Evolutionary conservation across 805 yeast species (phyloP), one percentile per base, ranked within the genome.

Genomic region (Barnettozyma populi): DNA sequence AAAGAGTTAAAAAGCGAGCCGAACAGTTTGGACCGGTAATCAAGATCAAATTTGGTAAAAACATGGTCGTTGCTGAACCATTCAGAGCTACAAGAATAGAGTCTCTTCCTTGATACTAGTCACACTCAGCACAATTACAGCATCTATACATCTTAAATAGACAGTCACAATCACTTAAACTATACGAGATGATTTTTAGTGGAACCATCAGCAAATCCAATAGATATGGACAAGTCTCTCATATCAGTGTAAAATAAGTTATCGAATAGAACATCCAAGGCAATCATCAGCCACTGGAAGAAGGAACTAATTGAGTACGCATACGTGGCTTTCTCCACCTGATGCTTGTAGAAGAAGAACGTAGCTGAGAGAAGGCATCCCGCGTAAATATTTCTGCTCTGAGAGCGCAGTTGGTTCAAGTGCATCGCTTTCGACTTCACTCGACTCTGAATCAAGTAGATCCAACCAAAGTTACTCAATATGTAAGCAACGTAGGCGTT

Each of bases 1-100:
- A 45, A 10, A 48, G 64, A 25, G 11, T 19, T 18, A 45, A 18
- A n/a, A 52, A 49, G 32, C 46, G 52, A 21, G 40, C 43, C 0
- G 14, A 23, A 0, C 46, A 32, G 36, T 61, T 54, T 43, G 65
- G 64, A 0, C 63, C 65, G 3, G 44, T 47, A 2, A 54, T 61
- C 19, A 57, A 53, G 39, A 50, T 61, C 44, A 55, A 39, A 37
- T 60, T 61, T 43, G 59, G 56, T 2, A 39, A 48, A 2, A 45
- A 47, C 20, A 45, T 50, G 5, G 49, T 61, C 1, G 46, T 60
- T 6, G 63, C 64, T 3, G 57, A 60, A 21, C 65, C 65, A 2
- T 61, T 61, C 39, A 48, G 53, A 23, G 38, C 51, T 4, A 53
- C 61, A 18, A 51, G 50, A 36, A 52, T 61, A n/a, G 61, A 56